phyloP scores from a whole-genome alignment of 2,329 filamentous ascomycete genomes.

The Metarhizium robertsii region DNA sequence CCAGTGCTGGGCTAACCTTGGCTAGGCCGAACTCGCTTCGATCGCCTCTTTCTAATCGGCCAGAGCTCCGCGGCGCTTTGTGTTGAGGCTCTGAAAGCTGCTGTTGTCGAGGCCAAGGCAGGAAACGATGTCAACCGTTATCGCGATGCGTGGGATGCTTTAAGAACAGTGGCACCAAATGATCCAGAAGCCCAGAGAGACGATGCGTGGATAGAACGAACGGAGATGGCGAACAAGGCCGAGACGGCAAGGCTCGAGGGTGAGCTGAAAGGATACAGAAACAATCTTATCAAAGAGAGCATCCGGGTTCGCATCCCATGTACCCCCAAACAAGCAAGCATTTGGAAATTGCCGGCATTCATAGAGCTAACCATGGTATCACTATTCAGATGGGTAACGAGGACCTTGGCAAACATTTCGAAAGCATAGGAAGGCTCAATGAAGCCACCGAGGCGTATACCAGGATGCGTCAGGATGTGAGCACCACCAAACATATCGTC shows the following conservation, averaged over 20 bases:
- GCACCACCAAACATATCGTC: slow-evolving; percentile 70
- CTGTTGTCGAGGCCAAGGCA: slow-evolving; percentile 64
- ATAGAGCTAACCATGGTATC: slow-evolving; percentile 5
- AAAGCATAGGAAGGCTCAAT: slow-evolving; percentile 64
- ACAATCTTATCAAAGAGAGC: slow-evolving; percentile 95
- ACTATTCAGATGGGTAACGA: slow-evolving; percentile 76
- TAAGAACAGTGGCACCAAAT: slow-evolving; percentile 53
- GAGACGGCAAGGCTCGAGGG: slow-evolving; percentile 71
- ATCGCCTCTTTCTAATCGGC: slow-evolving; percentile 76
- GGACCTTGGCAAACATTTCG: slow-evolving; percentile 77
- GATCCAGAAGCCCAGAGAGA: slow-evolving; percentile 63
- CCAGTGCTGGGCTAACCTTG: neutral
- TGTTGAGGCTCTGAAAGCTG: slow-evolving; percentile 70
- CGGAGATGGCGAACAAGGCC: slow-evolving; percentile 53
- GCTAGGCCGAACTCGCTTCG: slow-evolving; percentile 68
- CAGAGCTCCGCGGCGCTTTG: slow-evolving; percentile 65
- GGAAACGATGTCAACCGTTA: slow-evolving; percentile 69
- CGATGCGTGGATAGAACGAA: slow-evolving; percentile 63
- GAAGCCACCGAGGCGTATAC: slow-evolving; percentile 69
- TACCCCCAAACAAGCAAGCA: neutral
- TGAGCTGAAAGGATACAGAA: slow-evolving; percentile 88
- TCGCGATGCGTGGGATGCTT: slow-evolving; percentile 53
- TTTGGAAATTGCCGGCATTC: neutral
- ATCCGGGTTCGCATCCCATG: slow-evolving; percentile 54
- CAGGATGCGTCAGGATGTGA: slow-evolving; percentile 87